Conservation (phyloP, 306 rosid genomes). For the Gastrolobium bilobum region DNA sequence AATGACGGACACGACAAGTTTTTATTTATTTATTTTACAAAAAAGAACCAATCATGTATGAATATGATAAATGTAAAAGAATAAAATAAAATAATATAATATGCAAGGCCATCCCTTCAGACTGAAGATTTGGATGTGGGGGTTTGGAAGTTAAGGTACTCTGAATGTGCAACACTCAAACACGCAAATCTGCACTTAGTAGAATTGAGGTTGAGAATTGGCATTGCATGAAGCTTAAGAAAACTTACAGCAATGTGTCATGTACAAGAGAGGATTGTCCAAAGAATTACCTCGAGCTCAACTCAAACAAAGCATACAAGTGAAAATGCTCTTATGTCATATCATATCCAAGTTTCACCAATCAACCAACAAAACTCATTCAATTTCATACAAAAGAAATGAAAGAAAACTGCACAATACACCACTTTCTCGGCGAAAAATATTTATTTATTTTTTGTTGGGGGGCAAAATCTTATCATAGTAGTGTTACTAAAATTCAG, state of each 20-base stretch:
- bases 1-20: background rate
- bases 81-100: background rate
- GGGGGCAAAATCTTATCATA: constrained; percentile 23
- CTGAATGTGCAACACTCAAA: constrained; percentile 27
- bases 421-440: constrained; percentile 60
- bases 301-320: constrained; percentile 48
- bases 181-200: constrained; percentile 11
- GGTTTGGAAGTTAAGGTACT: constrained; percentile 19
- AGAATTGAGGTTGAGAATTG: constrained; percentile 37
- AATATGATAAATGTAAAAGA: constrained; percentile 10
- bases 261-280: constrained; percentile 64
- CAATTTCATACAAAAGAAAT: constrained; percentile 56
- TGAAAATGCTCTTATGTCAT: constrained; percentile 50
- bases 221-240: constrained; percentile 45
- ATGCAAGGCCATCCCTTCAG: constrained; percentile 30
- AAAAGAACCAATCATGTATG: constrained; percentile 3
- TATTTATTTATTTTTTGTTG: no score
- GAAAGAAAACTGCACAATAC: constrained; percentile 64
- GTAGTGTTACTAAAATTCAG: constrained; percentile 46
- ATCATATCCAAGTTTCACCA: constrained; percentile 55
- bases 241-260: constrained; percentile 55
- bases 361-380: constrained; percentile 61
- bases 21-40: background rate
- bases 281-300: constrained; percentile 49
- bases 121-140: background rate